phyloP scores from a whole-genome alignment of 2,329 filamentous ascomycete species.

The Thielaviopsis cerberus region DNA sequence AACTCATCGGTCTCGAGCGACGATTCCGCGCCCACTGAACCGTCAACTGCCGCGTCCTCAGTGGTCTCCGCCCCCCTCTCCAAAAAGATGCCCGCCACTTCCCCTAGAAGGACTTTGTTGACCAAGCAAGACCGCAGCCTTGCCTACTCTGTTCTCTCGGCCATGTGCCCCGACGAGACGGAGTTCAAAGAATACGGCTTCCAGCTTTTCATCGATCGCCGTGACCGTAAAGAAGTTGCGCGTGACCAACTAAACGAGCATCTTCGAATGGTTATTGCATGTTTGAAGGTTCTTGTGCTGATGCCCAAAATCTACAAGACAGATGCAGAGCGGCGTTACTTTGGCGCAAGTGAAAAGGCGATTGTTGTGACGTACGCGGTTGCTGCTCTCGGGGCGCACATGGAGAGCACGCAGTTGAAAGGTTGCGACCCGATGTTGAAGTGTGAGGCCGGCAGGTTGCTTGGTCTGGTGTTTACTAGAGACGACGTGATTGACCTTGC shows the following conservation, averaged over 20 bases:
- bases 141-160: not conserved
- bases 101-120: not conserved
- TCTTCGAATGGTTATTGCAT: not conserved
- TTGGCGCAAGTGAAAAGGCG: not conserved
- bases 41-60: not conserved
- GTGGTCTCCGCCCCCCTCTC: not conserved
- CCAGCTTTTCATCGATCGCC: not conserved
- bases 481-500: not conserved
- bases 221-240: not conserved
- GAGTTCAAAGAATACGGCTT: not conserved
- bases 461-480: not conserved
- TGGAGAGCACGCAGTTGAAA: not conserved
- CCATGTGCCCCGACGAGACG: not conserved
- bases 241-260: not conserved
- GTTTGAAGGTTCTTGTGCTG: not conserved
- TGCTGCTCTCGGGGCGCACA: not conserved
- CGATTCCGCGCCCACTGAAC: too few relatives aligned
- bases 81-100: not conserved
- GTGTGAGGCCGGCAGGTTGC: not conserved
- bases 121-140: not conserved
- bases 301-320: not conserved
- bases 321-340: not conserved
- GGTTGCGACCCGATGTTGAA: not conserved
- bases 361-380: not conserved
- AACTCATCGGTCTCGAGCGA: too few relatives aligned